Base-by-base conservation (phyloP, 148 eudicot genomes). In the Heliamphora exappendiculata region DNA sequence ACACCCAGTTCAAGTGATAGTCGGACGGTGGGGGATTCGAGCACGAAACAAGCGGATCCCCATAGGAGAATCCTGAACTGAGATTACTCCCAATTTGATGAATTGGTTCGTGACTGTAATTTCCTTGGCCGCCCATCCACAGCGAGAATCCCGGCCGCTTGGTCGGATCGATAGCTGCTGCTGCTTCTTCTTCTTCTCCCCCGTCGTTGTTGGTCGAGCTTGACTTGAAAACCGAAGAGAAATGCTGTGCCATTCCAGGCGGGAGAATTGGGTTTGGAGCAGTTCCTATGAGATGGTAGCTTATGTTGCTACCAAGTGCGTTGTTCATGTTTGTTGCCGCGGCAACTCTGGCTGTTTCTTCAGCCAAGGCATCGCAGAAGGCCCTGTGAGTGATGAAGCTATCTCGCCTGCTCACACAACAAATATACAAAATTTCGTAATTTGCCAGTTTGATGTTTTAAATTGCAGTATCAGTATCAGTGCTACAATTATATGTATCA, bases 311-410 rank as follows among this genome's bases (percentile, higher is more conserved):
- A 53, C 81, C 54, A 20, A 77, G 62, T 12, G 76, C 62, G 45
- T 77, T 83, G 82, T 76, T 84, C 85, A 87, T 81, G 75, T 81
- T 86, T 9, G 93, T 75, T 19, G 89, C 84, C 44, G 97, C 98
- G 3, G 86, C 89, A 49, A 94, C 78, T 74, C 98, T 84, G 7
- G 97, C 98, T 1, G 97, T 86, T 82, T 94, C 98, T 78, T 92
- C 97, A 9, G 98, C 98, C 73, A 94, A 72, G 49, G 96, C 98
- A 67, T 94, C 98, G 63, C 98, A 94, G 41, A 94, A 94, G 26
- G 98, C 98, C 76, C 97, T 89, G 41, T 94, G 98, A 0, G 97
- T 89, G 55, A 94, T 90, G 83, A 94, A 94, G 81, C 98, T 94
- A 57, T 94, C 98, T 65, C 98, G 68, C 92, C 98, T 94, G 88